These are phyloP conservation scores for Malania oleifera DNA, from an alignment of 164 flowering plant species.

Conservation along the genomic window DNA sequence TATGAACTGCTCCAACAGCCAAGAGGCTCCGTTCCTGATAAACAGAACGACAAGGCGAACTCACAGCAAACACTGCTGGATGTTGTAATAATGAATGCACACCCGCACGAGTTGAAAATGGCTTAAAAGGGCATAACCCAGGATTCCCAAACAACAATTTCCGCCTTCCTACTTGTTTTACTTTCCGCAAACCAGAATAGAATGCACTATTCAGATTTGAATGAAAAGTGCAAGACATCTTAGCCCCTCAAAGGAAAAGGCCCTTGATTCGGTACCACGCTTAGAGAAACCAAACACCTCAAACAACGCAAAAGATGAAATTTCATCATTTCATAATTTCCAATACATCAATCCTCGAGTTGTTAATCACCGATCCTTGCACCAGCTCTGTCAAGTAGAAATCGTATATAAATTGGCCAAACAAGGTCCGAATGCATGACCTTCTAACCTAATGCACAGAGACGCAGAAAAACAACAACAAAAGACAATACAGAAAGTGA, in stretches of 20 bases:
- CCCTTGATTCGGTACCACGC: slow-evolving; percentile 3
- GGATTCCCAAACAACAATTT: slow-evolving; percentile 8
- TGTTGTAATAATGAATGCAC: too few relatives aligned
- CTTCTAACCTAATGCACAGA: background rate
- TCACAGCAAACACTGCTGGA: background rate
- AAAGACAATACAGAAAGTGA: too few relatives aligned
- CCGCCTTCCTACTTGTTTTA: slow-evolving; percentile 8
- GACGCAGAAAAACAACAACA: too few relatives aligned
- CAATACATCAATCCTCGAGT: slow-evolving; percentile 8
- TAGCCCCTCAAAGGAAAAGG: slow-evolving; percentile 6
- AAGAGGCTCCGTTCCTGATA: background rate
- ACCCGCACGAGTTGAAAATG: slow-evolving; percentile 1
- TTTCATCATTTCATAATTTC: slow-evolving; percentile 17
- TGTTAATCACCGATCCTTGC: background rate
- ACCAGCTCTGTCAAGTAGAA: background rate
- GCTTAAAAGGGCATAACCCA: background rate
- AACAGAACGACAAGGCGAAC: background rate
- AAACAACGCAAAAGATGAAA: background rate
- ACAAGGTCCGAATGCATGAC: background rate
- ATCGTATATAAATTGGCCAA: background rate
- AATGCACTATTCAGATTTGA: slow-evolving; percentile 23
- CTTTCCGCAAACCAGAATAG: slow-evolving; percentile 16
- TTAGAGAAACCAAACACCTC: background rate
- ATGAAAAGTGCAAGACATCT: slow-evolving; percentile 27
- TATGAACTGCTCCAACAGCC: background rate